Conservation (phyloP, 2,329 filamentous ascomycete genomes). For the Xylariaceae sp. region DNA sequence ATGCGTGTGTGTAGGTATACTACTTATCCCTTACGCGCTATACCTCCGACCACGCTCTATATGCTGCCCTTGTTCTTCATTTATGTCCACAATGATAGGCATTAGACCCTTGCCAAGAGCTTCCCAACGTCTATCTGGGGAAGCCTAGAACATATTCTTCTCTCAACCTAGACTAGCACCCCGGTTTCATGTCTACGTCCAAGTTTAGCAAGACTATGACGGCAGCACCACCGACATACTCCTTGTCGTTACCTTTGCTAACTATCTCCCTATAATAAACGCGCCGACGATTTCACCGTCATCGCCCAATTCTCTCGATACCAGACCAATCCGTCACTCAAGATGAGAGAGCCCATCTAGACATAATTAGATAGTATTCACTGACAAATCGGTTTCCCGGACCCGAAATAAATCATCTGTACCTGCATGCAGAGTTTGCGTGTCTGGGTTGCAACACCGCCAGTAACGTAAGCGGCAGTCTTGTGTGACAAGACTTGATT, state of each 20-base stretch:
- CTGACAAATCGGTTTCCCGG: background rate
- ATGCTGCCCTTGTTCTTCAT: conserved; percentile 17
- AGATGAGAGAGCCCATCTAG: conserved; percentile 8
- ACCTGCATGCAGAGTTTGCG: background rate
- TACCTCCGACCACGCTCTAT: conserved; percentile 10
- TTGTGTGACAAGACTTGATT: background rate
- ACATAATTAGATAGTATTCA: conserved; percentile 10
- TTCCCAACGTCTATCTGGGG: conserved; percentile 20
- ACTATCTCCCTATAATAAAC: conserved; percentile 8
- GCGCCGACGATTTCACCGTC: conserved; percentile 9
- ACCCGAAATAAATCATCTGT: background rate
- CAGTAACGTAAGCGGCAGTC: background rate
- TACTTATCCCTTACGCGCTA: conserved; percentile 9
- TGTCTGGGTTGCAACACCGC: background rate
- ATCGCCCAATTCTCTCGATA: conserved; percentile 18
- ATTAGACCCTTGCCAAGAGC: conserved; percentile 23
- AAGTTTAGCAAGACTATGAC: conserved; percentile 14
- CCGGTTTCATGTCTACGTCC: conserved; percentile 11
- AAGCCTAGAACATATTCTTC: conserved; percentile 19
- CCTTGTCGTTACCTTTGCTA: conserved; percentile 5
- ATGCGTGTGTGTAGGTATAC: conserved; percentile 3
- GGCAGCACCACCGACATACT: conserved; percentile 2
- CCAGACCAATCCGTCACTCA: conserved; percentile 23
- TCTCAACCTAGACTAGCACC: background rate
- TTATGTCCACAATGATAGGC: conserved; percentile 20